These are phyloP conservation scores for Pyricularia sp. DNA, from an alignment of 2,329 filamentous ascomycete species.

Conservation along the genomic window DNA sequence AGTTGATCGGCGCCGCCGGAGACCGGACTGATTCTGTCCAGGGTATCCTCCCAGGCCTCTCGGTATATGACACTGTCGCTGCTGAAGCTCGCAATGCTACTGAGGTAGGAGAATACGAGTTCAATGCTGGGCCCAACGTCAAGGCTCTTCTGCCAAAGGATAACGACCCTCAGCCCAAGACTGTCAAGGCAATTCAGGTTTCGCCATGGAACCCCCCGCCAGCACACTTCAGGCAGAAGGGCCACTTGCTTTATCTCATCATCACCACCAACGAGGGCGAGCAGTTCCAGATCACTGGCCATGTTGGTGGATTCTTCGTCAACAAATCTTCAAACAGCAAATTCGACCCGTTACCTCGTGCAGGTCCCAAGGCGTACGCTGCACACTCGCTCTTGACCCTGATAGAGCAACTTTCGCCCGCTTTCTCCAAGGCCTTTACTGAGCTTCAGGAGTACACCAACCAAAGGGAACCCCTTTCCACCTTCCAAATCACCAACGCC, in stretches of 20 bases:
- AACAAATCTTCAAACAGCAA: conserved; percentile 94
- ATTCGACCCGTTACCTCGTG: conserved; percentile 81
- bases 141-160: conserved; percentile 61
- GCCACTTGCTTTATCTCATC: conserved; percentile 84
- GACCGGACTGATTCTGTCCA: conserved; percentile 81
- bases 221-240: conserved; percentile 80
- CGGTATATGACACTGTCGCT: conserved; percentile 74
- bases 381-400: conserved; percentile 83
- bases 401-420: conserved; percentile 70
- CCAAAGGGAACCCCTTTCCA: conserved; percentile 77
- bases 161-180: conserved; percentile 68
- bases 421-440: conserved; percentile 68
- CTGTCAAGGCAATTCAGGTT: conserved; percentile 77
- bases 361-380: conserved; percentile 65
- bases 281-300: conserved; percentile 85
- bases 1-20: conserved; percentile 86
- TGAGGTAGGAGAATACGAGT: conserved; percentile 57
- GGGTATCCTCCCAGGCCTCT: conserved; percentile 75
- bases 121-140: conserved; percentile 59
- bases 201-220: conserved; percentile 97
- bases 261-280: conserved; percentile 91
- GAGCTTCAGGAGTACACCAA: conserved; percentile 78
- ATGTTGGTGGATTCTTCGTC: conserved; percentile 92
- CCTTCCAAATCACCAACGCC: conserved; percentile 92
- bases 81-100: conserved; percentile 28